Base-by-base conservation (phyloP, 2,329 filamentous ascomycete species). In the Penicillium sp. region DNA sequence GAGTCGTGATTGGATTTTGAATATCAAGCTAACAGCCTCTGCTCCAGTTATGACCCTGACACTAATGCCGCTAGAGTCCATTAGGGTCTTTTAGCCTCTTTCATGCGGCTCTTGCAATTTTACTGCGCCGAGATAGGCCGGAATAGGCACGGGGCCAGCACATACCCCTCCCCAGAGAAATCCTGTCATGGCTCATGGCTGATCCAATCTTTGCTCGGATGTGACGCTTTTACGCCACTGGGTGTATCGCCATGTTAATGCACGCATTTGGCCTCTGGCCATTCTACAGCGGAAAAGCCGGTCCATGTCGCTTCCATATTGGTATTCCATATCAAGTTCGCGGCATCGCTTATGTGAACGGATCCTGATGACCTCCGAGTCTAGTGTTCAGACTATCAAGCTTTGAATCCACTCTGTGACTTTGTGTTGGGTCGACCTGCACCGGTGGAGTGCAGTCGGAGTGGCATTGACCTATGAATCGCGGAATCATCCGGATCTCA, bases 81-180 rank as follows among this genome's bases (percentile, higher is more conserved):
- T 51, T 55, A 50, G 50, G 47, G 22, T 32, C 51, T 32, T 22
- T 40, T 51, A 57, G 47, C 51, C 50, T 53, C 56, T 50, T 51
- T 47, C 18, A 64, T 64, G 62, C 53, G 62, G 62, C 62, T 64
- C 62, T 64, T 57, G 56, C 43, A 44, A 47, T 51, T 31, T 45
- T 51, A 50, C 56, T 53, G 38, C 32, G 37, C 44, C 39, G 29
- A 47, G 14, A 43, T 22, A 24, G 26, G 46, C 40, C 47, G 22
- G 35, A 31, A 47, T 20, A 35, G 26, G 40, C 53, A 46, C 26
- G 16, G 53, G 47, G 47, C 34, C 40, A 13, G 8, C 20, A 44
- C 34, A 29, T 29, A 31, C 47, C 47, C 40, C 53, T 51, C 34
- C 14, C 43, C 32, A 29, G 32, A 50, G 14, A 29, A 39, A 16